Base-by-base conservation (phyloP, 139 green algal species). In the Edaphochlamys debaryana region DNA sequence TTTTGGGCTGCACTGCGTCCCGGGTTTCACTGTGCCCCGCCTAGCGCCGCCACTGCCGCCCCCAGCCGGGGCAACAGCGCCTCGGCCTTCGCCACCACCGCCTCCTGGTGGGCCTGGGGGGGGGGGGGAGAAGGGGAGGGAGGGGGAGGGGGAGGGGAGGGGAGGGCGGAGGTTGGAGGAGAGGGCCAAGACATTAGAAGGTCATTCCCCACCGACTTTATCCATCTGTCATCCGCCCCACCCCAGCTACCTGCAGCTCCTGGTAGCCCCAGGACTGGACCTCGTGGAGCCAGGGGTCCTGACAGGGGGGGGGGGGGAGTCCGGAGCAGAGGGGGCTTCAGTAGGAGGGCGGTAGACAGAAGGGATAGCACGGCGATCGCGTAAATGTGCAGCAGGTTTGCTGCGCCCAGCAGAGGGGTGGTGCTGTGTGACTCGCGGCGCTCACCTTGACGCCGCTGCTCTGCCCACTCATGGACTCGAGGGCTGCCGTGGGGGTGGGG, bases 211-310 rank as follows among this genome's bases (percentile, higher is more conserved):
- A 54, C 45, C 9, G 45, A 54, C 11, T 13, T 9, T 54, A 54
- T 13, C 11, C 11, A 9, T 22, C 45, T 54, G 45, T 13, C 45
- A 54, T n/a, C n/a, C 45, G 45, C 45, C 9, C 9, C 45, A 54
- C 45, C 45, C 11, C 11, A 9, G 11, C 11, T 54, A 54, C 45
- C 74, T 88, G 84, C 77, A 88, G 69, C 45, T 64, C 68, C 77
- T 85, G 80, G 42, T 86, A 80, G 56, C 70, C 69, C 80, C 82
- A 84, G n/a, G 27, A 45, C 0, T 30, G 56, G 1, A 88, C 83
- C 30, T 88, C 84, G 1, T 64, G 4, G 45, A 85, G 60, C 42
- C 62, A 88, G 27, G 84, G 77, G 62, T 83, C 77, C 75, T 82
- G 74, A 4, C 15, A 20, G 38, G 30, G 69, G 29, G 15, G 30